phyloP scores from a whole-genome alignment of 179 eudicot species.

The Monotropa hypopitys region DNA sequence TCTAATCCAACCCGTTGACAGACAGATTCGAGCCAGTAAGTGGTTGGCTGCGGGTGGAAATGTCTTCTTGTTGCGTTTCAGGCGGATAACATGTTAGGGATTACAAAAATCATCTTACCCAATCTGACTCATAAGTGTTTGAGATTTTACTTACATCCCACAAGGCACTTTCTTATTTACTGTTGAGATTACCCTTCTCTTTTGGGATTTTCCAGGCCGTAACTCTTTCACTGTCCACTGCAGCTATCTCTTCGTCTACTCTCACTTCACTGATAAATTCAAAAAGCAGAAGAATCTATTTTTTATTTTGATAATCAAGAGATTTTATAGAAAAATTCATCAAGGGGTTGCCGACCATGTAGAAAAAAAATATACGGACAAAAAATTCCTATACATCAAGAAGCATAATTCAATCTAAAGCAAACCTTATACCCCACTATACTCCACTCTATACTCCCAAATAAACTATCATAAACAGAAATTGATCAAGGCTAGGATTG shows the following conservation, averaged over 20 bases:
- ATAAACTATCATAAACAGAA: too few relatives aligned
- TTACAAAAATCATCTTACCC: neutral
- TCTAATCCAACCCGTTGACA: neutral
- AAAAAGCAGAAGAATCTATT: neutral
- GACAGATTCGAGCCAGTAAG: neutral
- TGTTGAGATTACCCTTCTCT: neutral
- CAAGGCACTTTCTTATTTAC: neutral
- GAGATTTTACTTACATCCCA: neutral
- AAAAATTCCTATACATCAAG: too few relatives aligned
- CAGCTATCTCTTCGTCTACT: neutral
- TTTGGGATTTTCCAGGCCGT: neutral
- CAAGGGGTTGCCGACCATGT: too few relatives aligned
- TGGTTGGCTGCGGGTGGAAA: neutral
- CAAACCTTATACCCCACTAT: too few relatives aligned
- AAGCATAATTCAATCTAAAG: too few relatives aligned
- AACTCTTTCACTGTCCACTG: too few relatives aligned
- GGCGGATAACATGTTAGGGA: neutral
- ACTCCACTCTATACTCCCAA: too few relatives aligned
- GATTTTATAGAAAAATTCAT: too few relatives aligned
- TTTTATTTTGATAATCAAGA: too few relatives aligned
- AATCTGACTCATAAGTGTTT: neutral
- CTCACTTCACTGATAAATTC: neutral
- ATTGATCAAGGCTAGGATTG: too few relatives aligned
- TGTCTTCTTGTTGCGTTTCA: neutral
- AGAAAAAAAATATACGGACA: too few relatives aligned